phyloP scores from a whole-genome alignment of 1,284 basidiomycete genomes.

The Austropuccinia psidii region DNA sequence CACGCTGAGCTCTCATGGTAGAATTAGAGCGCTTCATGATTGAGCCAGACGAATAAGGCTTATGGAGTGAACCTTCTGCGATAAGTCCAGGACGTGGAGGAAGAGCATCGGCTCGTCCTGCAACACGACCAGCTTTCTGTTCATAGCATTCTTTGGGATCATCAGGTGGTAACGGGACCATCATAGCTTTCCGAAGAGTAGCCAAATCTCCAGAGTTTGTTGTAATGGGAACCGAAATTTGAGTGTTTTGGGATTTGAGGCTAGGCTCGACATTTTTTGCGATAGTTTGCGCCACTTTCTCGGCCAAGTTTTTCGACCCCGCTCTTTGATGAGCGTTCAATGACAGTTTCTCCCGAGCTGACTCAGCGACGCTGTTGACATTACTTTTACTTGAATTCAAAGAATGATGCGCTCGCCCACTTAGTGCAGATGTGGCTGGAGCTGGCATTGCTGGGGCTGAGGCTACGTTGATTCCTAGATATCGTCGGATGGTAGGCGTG shows the following conservation, averaged over 20 bases:
- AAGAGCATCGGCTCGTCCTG: conserved; percentile 1
- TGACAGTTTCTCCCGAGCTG: neutral
- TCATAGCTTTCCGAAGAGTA: conserved; percentile 26
- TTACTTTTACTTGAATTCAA: neutral
- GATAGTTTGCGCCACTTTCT: neutral
- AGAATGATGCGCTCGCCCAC: neutral
- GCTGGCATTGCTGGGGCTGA: neutral
- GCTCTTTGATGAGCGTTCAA: conserved; percentile 3
- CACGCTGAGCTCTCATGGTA: conserved; percentile 31
- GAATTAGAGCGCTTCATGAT: conserved; percentile 28
- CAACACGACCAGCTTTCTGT: neutral
- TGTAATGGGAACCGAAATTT: neutral
- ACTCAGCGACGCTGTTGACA: neutral
- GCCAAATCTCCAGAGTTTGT: conserved; percentile 7
- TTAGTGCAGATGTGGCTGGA: neutral
- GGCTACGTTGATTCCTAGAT: conserved; percentile 50
- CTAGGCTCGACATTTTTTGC: neutral
- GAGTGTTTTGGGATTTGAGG: neutral
- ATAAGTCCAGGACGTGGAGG: conserved; percentile 8
- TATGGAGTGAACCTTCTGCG: conserved; percentile 21
- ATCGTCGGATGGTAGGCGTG: conserved; percentile 66
- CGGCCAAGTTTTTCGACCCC: neutral
- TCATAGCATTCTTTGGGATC: conserved; percentile 2
- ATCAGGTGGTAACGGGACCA: conserved; percentile 21
- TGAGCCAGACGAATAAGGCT: neutral